Evolutionary conservation across 495 filamentous ascomycete species (phyloP), one percentile per base, ranked within the genome.

Genomic region (Oidiodendron maius): DNA sequence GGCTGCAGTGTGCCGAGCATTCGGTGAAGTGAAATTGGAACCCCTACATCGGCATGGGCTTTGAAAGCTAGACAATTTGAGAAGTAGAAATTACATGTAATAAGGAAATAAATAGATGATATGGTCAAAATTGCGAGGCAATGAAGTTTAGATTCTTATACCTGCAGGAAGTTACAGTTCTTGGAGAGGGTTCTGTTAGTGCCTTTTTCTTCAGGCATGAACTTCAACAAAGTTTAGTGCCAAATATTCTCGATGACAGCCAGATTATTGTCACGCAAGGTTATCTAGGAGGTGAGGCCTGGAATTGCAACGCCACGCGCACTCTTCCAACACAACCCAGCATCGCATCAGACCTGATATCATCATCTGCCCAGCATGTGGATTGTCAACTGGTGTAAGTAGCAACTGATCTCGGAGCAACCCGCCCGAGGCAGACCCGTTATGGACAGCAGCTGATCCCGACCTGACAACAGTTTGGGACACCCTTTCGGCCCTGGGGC

Each of bases 371-470:
- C 44, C 75, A 79, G 63, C 51, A 96, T 97, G 91, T 96, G 88
- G 90, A 84, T 97, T 64, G 65, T 95, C 56, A 89, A 89, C 80
- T 97, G 91, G 91, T 95, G 87, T 93, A 87, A 66, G 86, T 75
- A 54, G 18, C 44, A 30, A 41, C n/a, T n/a, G n/a, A n/a, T n/a
- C n/a, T n/a, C n/a, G n/a, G 41, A 50, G 40, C 48, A 34, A 36
- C 26, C 24, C 39, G 12, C 25, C 35, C 15, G 44, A 53, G 41
- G n/a, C n/a, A n/a, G n/a, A n/a, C n/a, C n/a, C n/a, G n/a, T n/a
- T n/a, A n/a, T n/a, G n/a, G n/a, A n/a, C n/a, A n/a, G n/a, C 45
- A 36, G 48, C 52, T 56, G 41, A 56, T 43, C 21, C 15, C 46
- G 44, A 35, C 51, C 46, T 58, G n/a, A 11, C 28, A 44, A 57